These are phyloP conservation scores for Hypholoma fasciculare DNA, from an alignment of 768 basidiomycete genomes.

Conservation along the genomic window DNA sequence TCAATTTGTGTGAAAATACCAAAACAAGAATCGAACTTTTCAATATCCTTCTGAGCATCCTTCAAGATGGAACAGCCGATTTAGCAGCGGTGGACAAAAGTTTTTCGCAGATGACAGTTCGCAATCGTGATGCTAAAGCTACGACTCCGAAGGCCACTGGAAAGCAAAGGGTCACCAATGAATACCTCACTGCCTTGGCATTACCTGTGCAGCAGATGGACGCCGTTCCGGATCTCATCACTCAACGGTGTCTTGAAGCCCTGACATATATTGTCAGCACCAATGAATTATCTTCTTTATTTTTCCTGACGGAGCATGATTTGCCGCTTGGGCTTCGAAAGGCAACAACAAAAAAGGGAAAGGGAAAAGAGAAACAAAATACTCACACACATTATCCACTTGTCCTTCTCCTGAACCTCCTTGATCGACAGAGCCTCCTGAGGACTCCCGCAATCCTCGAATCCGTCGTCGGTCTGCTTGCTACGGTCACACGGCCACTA, in stretches of 20 bases:
- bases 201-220: slow-evolving; percentile 65
- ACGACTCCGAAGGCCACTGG: slow-evolving; percentile 57
- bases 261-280: slow-evolving; percentile 83
- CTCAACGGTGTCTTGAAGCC: slow-evolving; percentile 92
- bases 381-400: slow-evolving; percentile 89
- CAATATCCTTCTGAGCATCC: slow-evolving; percentile 89
- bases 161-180: slow-evolving; percentile 67
- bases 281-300: slow-evolving; percentile 83
- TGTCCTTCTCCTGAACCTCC: slow-evolving; percentile 81
- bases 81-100: slow-evolving; percentile 90
- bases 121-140: slow-evolving; percentile 45
- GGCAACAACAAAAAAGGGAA: slow-evolving; percentile 78
- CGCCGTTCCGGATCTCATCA: slow-evolving; percentile 87
- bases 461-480: slow-evolving; percentile 84
- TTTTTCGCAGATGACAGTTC: slow-evolving; percentile 88
- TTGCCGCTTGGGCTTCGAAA: slow-evolving; percentile 76
- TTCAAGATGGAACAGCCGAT: slow-evolving; percentile 95
- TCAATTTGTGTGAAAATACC: slow-evolving; percentile 94
- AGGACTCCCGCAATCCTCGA: slow-evolving; percentile 92
- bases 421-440: slow-evolving; percentile 85
- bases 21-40: slow-evolving; percentile 91
- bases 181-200: slow-evolving; percentile 49
- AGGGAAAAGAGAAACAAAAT: slow-evolving; percentile 88
- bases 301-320: slow-evolving; percentile 97
- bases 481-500: slow-evolving; percentile 86